Evolutionary conservation across 129 eudicot genomes (phyloP).

Genomic region (Flaveria sonorensis): DNA sequence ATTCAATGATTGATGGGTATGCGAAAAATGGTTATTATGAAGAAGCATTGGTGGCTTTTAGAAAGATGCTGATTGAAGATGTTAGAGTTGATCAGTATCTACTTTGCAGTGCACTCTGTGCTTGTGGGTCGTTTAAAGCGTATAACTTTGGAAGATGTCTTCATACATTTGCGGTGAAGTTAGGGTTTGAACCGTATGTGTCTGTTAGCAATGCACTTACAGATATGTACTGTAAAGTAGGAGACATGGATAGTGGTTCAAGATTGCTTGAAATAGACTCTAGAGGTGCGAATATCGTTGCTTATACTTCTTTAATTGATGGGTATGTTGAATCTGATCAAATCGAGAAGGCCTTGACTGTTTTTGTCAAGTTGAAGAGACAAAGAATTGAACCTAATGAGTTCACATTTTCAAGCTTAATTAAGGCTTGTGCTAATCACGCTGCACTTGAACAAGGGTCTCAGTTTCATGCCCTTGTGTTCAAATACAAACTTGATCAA

Average conservation of each 20-base stretch:
- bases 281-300: slow-evolving; percentile 35
- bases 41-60: slow-evolving; percentile 45
- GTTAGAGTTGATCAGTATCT: slow-evolving; percentile 40
- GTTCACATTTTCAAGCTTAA: slow-evolving; percentile 52
- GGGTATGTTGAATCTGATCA: slow-evolving; percentile 46
- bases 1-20: slow-evolving; percentile 55
- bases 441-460: slow-evolving; percentile 58
- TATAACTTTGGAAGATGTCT: slow-evolving; percentile 35
- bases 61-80: slow-evolving; percentile 39
- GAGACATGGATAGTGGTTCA: slow-evolving; percentile 52
- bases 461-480: slow-evolving; percentile 51
- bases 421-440: slow-evolving; percentile 53
- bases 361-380: slow-evolving; percentile 42
- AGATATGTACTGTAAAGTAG: slow-evolving; percentile 50
- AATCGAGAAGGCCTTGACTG: slow-evolving; percentile 40
- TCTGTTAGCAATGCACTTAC: slow-evolving; percentile 46
- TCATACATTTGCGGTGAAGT: slow-evolving; percentile 39
- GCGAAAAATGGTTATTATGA: slow-evolving; percentile 42
- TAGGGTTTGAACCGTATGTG: slow-evolving; percentile 39
- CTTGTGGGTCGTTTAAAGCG: slow-evolving; percentile 42
- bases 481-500: slow-evolving; percentile 35
- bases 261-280: slow-evolving; percentile 30
- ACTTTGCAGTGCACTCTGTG: slow-evolving; percentile 41
- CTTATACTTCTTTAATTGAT: slow-evolving; percentile 50
- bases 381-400: slow-evolving; percentile 41